phyloP scores from a whole-genome alignment of 257 asterid genomes.

The Perilla frutescens region DNA sequence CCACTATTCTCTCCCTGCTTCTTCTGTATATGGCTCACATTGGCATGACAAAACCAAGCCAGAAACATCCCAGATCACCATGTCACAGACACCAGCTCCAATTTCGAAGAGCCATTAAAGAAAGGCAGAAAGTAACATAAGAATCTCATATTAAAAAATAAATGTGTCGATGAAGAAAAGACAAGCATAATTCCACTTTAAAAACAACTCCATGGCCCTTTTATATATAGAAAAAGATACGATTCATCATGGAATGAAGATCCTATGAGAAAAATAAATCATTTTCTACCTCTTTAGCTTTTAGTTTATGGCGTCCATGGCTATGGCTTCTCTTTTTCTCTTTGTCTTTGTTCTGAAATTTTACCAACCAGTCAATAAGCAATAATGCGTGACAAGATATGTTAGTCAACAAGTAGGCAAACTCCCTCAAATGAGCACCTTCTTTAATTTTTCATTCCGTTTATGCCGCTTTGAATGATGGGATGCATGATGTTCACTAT shows the following conservation, averaged over 20 bases:
- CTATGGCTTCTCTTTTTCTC: slow-evolving; percentile 65
- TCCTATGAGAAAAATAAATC: slow-evolving; percentile 28
- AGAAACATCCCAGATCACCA: slow-evolving; percentile 66
- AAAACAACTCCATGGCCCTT: slow-evolving; percentile 7
- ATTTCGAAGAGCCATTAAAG: slow-evolving; percentile 90
- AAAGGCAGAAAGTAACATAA: slow-evolving; percentile 77
- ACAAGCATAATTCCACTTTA: background rate
- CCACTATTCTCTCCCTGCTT: slow-evolving; percentile 76
- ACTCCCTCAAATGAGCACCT: slow-evolving; percentile 49
- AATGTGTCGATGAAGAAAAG: slow-evolving; percentile 4
- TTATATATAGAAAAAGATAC: background rate
- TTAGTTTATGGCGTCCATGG: slow-evolving; percentile 70
- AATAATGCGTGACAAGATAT: slow-evolving; percentile 25
- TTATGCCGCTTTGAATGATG: slow-evolving; percentile 71
- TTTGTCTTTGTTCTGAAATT: slow-evolving; percentile 75
- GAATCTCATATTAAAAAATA: slow-evolving; percentile 41
- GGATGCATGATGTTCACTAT: slow-evolving; percentile 62
- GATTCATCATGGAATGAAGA: slow-evolving; percentile 22
- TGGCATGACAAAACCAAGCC: slow-evolving; percentile 72
- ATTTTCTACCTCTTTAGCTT: slow-evolving; percentile 79
- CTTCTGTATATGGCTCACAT: slow-evolving; percentile 86
- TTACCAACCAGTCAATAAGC: slow-evolving; percentile 35
- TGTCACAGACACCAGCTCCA: slow-evolving; percentile 96
- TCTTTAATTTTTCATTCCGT: slow-evolving; percentile 63
- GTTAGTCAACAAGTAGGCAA: slow-evolving; percentile 11